These are phyloP conservation scores for Austroboletus festivus DNA, from an alignment of 768 basidiomycete species.

Conservation along the genomic window DNA sequence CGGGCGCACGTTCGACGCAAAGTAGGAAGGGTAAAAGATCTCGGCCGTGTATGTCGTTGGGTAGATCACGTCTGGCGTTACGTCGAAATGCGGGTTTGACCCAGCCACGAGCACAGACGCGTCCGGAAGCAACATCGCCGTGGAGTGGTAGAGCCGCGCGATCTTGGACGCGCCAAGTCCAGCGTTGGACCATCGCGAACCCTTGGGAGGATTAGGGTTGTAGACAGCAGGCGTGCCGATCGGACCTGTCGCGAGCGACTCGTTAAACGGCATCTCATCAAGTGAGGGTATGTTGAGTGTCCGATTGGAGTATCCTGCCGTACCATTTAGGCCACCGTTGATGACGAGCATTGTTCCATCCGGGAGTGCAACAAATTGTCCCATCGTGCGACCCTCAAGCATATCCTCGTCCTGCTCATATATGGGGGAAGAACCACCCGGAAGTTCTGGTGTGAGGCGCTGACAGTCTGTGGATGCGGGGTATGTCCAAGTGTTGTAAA, in stretches of 20 bases:
- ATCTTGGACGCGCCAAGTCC: constrained; percentile 62
- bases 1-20: constrained; percentile 65
- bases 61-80: constrained; percentile 56
- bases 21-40: constrained; percentile 91
- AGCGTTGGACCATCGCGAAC: constrained; percentile 69
- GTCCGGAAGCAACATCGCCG: constrained; percentile 85
- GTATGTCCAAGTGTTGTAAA: constrained; percentile 68
- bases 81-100: constrained; percentile 90
- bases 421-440: constrained; percentile 53
- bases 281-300: constrained; percentile 43
- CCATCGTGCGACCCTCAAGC: constrained; percentile 80
- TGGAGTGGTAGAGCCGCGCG: constrained; percentile 87
- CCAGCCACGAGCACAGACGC: constrained; percentile 86
- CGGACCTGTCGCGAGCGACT: constrained; percentile 79
- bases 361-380: constrained; percentile 83
- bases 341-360: constrained; percentile 75
- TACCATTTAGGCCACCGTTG: constrained; percentile 83
- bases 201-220: constrained; percentile 68
- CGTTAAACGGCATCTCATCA: constrained; percentile 61
- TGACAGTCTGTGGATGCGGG: constrained; percentile 74
- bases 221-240: constrained; percentile 79
- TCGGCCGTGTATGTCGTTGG: constrained; percentile 82
- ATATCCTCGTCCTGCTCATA: constrained; percentile 77
- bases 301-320: constrained; percentile 75
- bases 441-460: constrained; percentile 82